Conservation (phyloP, 2,329 filamentous ascomycete genomes). For the Coniochaeta sp. region DNA sequence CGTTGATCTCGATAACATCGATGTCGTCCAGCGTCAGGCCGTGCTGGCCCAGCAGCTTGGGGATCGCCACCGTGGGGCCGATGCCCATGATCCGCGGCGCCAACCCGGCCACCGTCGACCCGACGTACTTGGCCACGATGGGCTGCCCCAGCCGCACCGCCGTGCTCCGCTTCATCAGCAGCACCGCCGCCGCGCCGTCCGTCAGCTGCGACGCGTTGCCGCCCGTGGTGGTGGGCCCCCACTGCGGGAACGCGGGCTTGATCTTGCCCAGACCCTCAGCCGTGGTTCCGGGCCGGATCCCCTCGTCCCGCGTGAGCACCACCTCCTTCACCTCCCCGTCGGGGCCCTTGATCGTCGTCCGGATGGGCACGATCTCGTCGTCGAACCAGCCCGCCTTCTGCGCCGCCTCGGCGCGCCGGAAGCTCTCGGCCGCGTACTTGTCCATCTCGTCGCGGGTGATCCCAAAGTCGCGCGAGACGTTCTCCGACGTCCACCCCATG, state of each 20-base stretch:
- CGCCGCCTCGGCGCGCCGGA: constrained; percentile 76
- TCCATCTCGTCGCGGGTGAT: constrained; percentile 78
- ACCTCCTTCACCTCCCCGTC: constrained; percentile 74
- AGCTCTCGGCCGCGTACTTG: constrained; percentile 78
- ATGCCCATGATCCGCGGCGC: constrained; percentile 97
- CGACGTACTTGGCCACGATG: constrained; percentile 90
- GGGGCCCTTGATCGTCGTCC: constrained; percentile 72
- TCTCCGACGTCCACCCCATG: constrained; percentile 98
- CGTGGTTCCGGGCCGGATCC: constrained; percentile 84
- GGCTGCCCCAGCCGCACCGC: constrained; percentile 82
- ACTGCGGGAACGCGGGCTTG: constrained; percentile 82
- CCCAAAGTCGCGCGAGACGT: constrained; percentile 85
- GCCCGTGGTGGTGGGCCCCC: constrained; percentile 78
- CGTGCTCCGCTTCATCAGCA: constrained; percentile 91
- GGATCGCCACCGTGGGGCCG: constrained; percentile 64
- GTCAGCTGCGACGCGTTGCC: constrained; percentile 95
- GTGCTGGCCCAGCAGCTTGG: constrained; percentile 78
- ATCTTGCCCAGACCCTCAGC: constrained; percentile 77
- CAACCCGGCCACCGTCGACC: constrained; percentile 82
- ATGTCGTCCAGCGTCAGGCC: constrained; percentile 73
- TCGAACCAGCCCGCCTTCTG: constrained; percentile 89
- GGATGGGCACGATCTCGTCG: constrained; percentile 90
- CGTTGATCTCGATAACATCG: constrained; percentile 90
- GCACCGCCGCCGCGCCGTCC: constrained; percentile 81
- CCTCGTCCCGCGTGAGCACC: constrained; percentile 79